Conservation (phyloP, 108 stramenopile genomes). For the Skeletonema grethae region DNA sequence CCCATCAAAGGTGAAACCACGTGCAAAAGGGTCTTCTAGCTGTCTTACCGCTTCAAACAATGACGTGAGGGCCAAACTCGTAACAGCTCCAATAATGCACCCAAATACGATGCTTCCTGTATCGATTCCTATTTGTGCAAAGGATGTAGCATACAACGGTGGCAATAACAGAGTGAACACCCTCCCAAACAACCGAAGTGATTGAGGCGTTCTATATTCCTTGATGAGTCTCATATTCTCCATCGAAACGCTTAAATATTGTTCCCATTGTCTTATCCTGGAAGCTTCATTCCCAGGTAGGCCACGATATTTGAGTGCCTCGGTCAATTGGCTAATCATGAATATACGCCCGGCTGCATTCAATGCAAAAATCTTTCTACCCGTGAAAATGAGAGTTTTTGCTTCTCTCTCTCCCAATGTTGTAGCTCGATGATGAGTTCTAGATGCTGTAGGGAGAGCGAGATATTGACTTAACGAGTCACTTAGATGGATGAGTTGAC, state of each 20-base stretch:
- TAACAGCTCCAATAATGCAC: conserved; percentile 64
- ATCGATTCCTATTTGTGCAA: conserved; percentile 68
- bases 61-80: conserved; percentile 45
- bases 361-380: conserved; percentile 34
- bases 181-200: conserved; percentile 58
- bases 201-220: conserved; percentile 68
- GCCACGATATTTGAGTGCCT: conserved; percentile 52
- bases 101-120: conserved; percentile 62
- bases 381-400: conserved; percentile 30
- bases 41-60: conserved; percentile 46
- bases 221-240: conserved; percentile 59
- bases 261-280: conserved; percentile 62
- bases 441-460: conserved; percentile 53
- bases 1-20: conserved; percentile 57
- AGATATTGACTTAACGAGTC: conserved; percentile 60
- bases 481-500: conserved; percentile 55
- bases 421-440: conserved; percentile 56
- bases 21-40: conserved; percentile 54
- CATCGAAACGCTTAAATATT: conserved; percentile 41
- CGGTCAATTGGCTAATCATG: conserved; percentile 35
- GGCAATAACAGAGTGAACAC: conserved; percentile 59
- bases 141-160: conserved; percentile 60
- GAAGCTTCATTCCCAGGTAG: conserved; percentile 50
- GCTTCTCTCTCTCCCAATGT: conserved; percentile 48
- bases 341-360: conserved; percentile 53